Evolutionary conservation across 805 yeast genomes (phyloP), one percentile per base, ranked within the genome.

Genomic region (Starmerella asiatica): DNA sequence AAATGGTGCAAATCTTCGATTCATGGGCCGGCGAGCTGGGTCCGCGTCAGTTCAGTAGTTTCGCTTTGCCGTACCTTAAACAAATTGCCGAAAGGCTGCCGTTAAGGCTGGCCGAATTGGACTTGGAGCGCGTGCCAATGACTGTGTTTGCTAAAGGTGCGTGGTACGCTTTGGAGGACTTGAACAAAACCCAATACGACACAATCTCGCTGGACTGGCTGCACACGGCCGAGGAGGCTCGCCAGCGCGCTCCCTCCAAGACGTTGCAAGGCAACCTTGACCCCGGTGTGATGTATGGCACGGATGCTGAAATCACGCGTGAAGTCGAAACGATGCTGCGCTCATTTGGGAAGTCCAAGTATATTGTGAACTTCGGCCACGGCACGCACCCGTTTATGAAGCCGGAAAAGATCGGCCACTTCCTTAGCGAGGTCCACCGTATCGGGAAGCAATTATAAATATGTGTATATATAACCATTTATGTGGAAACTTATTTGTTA

Each of bases 311-410:
- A 26, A 91, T 91, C 51, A 66, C 88, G 17, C 59, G 67, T 46
- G 85, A 85, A 62, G 94, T 82, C 15, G 81, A 81, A 62, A 69
- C 69, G 48, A 91, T 91, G 98, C 79, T 91, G 45, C 58, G 67
- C 43, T 93, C 86, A 5, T 91, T 91, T 57, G 91, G 91, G n/a
- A 84, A 84, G 60, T 75, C 81, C 55, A 71, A 79, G 54, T 91
- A 91, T 63, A 88, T 91, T 50, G 78, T 88, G 52, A 91, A 91
- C 65, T 81, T 91, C 56, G 98, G 98, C 34, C 98, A 91, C 54
- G 98, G 98, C 15, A 91, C 98, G 18, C 96, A 85, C 58, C 98
- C 98, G 18, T 84, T 82, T 63, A 85, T 91, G 94, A 79, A 83
- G 48, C 94, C 97, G 9, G 94, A 81, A 48, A 79, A 79, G 59